Base-by-base conservation (phyloP, 495 filamentous ascomycete species). In the Aspergillus funiculosus region DNA sequence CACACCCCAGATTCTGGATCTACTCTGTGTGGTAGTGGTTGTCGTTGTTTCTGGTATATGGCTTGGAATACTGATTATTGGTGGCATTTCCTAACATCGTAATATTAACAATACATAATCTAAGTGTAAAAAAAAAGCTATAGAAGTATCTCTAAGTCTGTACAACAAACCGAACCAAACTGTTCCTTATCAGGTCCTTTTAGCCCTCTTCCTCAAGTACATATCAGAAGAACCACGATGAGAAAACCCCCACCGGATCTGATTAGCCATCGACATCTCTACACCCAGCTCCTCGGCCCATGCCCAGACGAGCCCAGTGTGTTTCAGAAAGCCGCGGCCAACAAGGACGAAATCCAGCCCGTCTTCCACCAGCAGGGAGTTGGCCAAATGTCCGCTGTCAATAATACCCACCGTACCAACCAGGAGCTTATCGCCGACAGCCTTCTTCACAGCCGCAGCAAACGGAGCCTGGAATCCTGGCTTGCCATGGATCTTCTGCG, bases 321-420 rank as follows among this genome's bases (percentile, higher is more conserved):
- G 77, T 82, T 86, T 32, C 64, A 83, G 80, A 64, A 87, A 89
- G 43, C 72, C 71, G 37, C 85, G 66, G 0, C 85, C 85, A 7
- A 77, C 76, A 25, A 83, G 59, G 11, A 75, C 69, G 1, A 82
- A 48, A 56, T 89, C 85, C 10, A 86, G 51, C 0, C 68, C 71
- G 1, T 77, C 72, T 29, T 77, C 69, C 47, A 84, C 75, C 1
- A 86, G 51, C 38, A 74, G 39, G 29, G 75, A 54, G 39, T 84
- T 73, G 2, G 82, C 85, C 47, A 76, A 62, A 17, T 61, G 59
- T 0, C 75, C 85, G 19, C 62, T 76, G 34, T 75, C 79, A 54
- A 89, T 86, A 15, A 57, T 69, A 0, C 85, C 84, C 1, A 88
- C 85, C 4, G 78, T 68, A 6, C 74, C 68, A 27, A 88, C 81